These are phyloP conservation scores for Bacidia gigantensis DNA, from an alignment of 495 filamentous ascomycete genomes.

Conservation along the genomic window DNA sequence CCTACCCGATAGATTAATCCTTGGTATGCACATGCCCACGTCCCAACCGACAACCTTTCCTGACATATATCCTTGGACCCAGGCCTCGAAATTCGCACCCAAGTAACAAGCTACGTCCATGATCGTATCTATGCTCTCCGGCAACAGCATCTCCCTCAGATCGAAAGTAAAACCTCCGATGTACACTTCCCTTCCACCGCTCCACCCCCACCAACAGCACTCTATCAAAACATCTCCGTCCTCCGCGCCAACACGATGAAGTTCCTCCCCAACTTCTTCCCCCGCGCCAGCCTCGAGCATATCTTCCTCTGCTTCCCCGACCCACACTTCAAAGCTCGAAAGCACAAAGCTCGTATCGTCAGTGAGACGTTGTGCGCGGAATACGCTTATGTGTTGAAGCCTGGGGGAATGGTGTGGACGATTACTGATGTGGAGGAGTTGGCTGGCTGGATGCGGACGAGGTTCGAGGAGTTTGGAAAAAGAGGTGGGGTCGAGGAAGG, in stretches of 20 bases:
- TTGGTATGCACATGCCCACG: constrained; percentile 42
- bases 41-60: background rate
- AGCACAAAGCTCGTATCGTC: constrained; percentile 92
- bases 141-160: constrained; percentile 34
- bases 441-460: constrained; percentile 78
- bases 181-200: constrained; percentile 7
- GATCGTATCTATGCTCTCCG: constrained; percentile 74
- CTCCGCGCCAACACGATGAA: constrained; percentile 95
- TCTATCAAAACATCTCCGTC: constrained; percentile 75
- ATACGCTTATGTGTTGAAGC: constrained; percentile 77
- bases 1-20: constrained; percentile 66
- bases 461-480: constrained; percentile 63
- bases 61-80: constrained; percentile 23
- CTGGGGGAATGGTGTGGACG: constrained; percentile 79
- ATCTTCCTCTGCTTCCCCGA: constrained; percentile 98
- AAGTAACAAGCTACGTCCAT: constrained; percentile 79
- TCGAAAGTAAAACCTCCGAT: constrained; percentile 19
- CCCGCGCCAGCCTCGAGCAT: constrained; percentile 56
- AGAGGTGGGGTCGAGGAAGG: constrained; percentile 34
- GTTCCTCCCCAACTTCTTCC: constrained; percentile 92
- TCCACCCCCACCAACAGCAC: constrained; percentile 23
- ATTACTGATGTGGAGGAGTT: constrained; percentile 96
- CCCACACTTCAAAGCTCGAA: constrained; percentile 92
- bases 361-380: constrained; percentile 77
- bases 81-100: constrained; percentile 71